Percentiles rank a stretch among this genome's conserved stretches.
Evolutionary conservation across 306 rosid species (phyloP).

Genomic region (Sesbania bispinosa): DNA sequence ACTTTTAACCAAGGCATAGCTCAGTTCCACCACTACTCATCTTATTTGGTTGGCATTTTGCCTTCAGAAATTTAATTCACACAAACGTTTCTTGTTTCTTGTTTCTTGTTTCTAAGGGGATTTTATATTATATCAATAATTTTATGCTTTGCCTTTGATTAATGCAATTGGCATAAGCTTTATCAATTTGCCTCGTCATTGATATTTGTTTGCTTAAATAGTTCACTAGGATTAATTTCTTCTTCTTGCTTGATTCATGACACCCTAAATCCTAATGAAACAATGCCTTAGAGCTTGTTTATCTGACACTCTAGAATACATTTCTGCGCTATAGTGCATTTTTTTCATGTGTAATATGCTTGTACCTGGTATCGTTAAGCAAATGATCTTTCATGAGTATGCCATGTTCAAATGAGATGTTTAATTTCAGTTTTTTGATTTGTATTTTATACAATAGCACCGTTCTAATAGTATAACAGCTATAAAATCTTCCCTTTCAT

Average conservation of each 20-base stretch:
- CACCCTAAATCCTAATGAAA: neutral
- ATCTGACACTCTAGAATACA: neutral
- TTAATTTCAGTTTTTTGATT: neutral
- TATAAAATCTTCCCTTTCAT: conserved; percentile 1
- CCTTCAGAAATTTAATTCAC: neutral
- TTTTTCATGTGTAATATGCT: neutral
- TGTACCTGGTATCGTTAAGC: neutral
- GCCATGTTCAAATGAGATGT: neutral
- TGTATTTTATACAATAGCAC: neutral
- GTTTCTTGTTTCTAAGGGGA: neutral
- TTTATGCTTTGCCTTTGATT: neutral
- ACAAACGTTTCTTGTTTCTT: neutral
- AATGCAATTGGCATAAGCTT: neutral
- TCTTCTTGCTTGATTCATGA: neutral
- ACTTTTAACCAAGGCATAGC: too few species aligned
- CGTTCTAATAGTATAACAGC: neutral
- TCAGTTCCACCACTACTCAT: too few species aligned
- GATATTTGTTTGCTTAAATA: neutral
- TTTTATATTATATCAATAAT: neutral
- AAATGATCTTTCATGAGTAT: neutral
- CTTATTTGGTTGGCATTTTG: too few species aligned
- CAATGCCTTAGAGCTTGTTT: neutral
- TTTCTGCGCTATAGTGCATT: neutral
- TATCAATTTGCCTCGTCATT: neutral
- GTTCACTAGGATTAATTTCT: neutral